Evolutionary conservation across 108 stramenopile species (phyloP).

Genomic region (Fragilariopsis cylindrus): DNA sequence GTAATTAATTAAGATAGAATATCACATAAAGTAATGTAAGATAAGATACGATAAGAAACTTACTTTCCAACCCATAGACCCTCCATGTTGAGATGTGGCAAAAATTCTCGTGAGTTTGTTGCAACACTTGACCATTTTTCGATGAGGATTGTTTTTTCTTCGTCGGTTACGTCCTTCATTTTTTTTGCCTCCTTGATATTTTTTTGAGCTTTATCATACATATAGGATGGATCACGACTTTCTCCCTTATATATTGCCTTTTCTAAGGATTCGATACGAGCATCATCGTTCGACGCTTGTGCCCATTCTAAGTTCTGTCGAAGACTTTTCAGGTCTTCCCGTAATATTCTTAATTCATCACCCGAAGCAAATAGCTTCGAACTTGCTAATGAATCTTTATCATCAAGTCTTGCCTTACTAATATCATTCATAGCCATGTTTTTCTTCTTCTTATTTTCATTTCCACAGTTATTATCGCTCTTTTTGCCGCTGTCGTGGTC

Average conservation of each 20-base stretch:
- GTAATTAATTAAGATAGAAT: background rate
- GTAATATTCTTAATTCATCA: constrained; percentile 26
- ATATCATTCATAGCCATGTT: background rate
- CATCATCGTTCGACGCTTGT: constrained; percentile 34
- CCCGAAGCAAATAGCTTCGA: constrained; percentile 10
- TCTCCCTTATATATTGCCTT: constrained; percentile 35
- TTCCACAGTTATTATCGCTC: background rate
- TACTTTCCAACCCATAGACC: constrained; percentile 77
- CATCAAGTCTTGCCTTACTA: background rate
- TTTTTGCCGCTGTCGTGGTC: too few species aligned
- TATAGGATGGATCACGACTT: constrained; percentile 43
- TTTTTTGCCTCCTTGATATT: constrained; percentile 38
- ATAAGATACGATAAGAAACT: constrained; percentile 27
- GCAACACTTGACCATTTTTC: constrained; percentile 37
- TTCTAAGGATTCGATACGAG: constrained; percentile 18
- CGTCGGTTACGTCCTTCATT: constrained; percentile 46
- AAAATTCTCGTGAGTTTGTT: constrained; percentile 36
- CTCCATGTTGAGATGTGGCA: constrained; percentile 78
- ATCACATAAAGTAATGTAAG: background rate
- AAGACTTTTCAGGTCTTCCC: constrained; percentile 26
- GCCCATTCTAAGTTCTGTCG: constrained; percentile 43
- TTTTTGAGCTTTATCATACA: constrained; percentile 41
- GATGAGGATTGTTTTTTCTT: constrained; percentile 30
- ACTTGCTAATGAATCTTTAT: background rate
- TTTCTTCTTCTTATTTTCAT: background rate